Base-by-base conservation (phyloP, 352 stramenopile species). In the Globisporangium radiosum region DNA sequence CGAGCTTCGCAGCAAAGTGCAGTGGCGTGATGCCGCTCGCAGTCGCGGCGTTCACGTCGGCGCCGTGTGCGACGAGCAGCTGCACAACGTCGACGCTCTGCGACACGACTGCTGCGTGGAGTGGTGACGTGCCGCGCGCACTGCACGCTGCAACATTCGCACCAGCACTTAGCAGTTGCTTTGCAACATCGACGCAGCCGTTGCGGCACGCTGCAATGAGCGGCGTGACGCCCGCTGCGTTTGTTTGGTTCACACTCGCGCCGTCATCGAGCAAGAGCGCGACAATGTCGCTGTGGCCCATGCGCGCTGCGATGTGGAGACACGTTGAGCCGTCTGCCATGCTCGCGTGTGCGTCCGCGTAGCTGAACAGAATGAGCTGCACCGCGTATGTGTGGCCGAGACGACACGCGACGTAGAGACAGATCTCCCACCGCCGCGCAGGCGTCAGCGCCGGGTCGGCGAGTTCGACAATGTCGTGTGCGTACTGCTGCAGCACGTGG, bases 321-420 rank as follows among this genome's bases (percentile, higher is more conserved):
- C 76, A 90, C 40, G 77, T 78, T 17, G 80, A 87, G 11, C 78
- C 78, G 56, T 92, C 81, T 0, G 65, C 63, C 69, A 92, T 77
- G 40, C 53, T 49, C 19, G 74, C 77, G 64, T 89, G 77, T 47
- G 75, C 75, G 52, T 89, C 73, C 14, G 77, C 78, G 60, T 88
- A 87, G 66, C 81, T 85, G 64, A 88, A 88, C 56, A 92, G 58
- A 36, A 90, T 85, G 49, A 89, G 70, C 61, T 86, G 79, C 49
- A 83, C 80, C 0, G 78, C 80, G 64, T 92, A 90, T 45, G 59
- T 73, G 75, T 92, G 80, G 47, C 80, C 80, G 52, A 92, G 82
- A 42, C 75, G 76, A 55, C 82, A 89, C 25, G 80, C 82, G 11
- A 89, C 71, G 55, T 87, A 90, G 42, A 92, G 63, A 13, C 70